A percentile compares a stretch with the other conserved stretches of the same genome.
These are phyloP conservation scores for Sclerotinia borealis DNA, from an alignment of 2,329 filamentous ascomycete species.

Conservation along the genomic window DNA sequence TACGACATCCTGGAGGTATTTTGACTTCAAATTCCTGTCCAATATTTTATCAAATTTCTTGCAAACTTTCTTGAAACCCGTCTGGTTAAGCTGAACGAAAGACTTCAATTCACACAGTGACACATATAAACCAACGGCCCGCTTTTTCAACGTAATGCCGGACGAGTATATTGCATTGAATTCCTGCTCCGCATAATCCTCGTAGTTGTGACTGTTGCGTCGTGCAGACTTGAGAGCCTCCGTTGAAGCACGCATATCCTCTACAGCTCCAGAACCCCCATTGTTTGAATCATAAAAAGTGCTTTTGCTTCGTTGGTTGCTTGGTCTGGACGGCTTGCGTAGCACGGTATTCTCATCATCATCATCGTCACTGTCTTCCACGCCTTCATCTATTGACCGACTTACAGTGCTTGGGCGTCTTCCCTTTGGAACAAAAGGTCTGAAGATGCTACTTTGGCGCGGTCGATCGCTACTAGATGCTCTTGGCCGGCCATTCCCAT, in stretches of 20 bases:
- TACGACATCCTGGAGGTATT: slow-evolving; percentile 70
- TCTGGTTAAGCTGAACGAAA: slow-evolving; percentile 92
- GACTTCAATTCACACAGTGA: slow-evolving; percentile 93
- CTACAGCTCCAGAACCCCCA: slow-evolving; percentile 26
- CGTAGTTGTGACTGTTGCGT: slow-evolving; percentile 59
- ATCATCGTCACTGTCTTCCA: slow-evolving; percentile 60
- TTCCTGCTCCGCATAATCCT: slow-evolving; percentile 73
- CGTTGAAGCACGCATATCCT: slow-evolving; percentile 56
- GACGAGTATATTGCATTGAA: slow-evolving; percentile 61
- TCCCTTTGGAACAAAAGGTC: slow-evolving; percentile 40
- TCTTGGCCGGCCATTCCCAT: slow-evolving; percentile 36
- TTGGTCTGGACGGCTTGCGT: slow-evolving; percentile 29
- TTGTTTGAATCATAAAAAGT: slow-evolving; percentile 20
- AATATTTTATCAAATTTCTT: slow-evolving; percentile 99
- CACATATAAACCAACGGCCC: slow-evolving; percentile 81
- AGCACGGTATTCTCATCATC: slow-evolving; percentile 53
- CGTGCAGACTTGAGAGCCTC: slow-evolving; percentile 55
- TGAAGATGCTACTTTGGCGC: slow-evolving; percentile 46
- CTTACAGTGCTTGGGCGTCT: slow-evolving; percentile 41
- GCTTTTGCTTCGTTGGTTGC: slow-evolving; percentile 32
- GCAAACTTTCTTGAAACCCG: slow-evolving; percentile 89
- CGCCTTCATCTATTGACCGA: slow-evolving; percentile 50
- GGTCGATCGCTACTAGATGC: slow-evolving; percentile 37
- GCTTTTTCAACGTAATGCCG: slow-evolving; percentile 86
- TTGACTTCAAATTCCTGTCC: slow-evolving; percentile 69